These are phyloP conservation scores for Isatis tinctoria DNA, from an alignment of 345 rosid genomes.

Conservation along the genomic window DNA sequence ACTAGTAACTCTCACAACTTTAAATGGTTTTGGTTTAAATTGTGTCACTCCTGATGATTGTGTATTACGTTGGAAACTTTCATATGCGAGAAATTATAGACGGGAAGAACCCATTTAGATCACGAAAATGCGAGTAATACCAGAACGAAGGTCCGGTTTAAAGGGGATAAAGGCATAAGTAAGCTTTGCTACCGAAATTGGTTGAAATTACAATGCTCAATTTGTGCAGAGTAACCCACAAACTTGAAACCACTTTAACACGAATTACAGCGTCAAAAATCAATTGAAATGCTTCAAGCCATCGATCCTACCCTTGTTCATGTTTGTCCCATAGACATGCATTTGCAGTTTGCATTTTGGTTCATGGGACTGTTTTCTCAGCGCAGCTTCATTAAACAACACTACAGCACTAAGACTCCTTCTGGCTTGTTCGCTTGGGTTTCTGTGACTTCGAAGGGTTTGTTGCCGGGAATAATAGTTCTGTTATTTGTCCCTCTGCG, in stretches of 20 bases:
- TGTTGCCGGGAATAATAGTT: constrained; percentile 59
- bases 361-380: constrained; percentile 15
- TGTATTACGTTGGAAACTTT: background rate
- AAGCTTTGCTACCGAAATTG: constrained; percentile 1
- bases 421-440: constrained; percentile 45
- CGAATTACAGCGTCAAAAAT: constrained; percentile 5
- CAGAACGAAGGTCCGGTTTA: background rate
- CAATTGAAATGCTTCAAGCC: constrained; percentile 6
- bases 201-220: constrained; percentile 21
- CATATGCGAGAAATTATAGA: background rate
- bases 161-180: background rate
- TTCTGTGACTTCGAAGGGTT: constrained; percentile 25
- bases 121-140: background rate
- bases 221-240: constrained; percentile 17
- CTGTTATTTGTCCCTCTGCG: constrained; percentile 72
- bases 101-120: background rate
- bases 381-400: background rate
- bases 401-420: constrained; percentile 26
- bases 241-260: background rate
- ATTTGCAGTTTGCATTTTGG: background rate
- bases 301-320: constrained; percentile 13
- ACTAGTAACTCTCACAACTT: too few relatives aligned
- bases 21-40: background rate
- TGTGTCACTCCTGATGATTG: background rate
- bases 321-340: constrained; percentile 5